Evolutionary conservation across 192 early-diverging fungal species (phyloP), one percentile per base, ranked within the genome.

Genomic region (Rhizoclosmatium globosum): DNA sequence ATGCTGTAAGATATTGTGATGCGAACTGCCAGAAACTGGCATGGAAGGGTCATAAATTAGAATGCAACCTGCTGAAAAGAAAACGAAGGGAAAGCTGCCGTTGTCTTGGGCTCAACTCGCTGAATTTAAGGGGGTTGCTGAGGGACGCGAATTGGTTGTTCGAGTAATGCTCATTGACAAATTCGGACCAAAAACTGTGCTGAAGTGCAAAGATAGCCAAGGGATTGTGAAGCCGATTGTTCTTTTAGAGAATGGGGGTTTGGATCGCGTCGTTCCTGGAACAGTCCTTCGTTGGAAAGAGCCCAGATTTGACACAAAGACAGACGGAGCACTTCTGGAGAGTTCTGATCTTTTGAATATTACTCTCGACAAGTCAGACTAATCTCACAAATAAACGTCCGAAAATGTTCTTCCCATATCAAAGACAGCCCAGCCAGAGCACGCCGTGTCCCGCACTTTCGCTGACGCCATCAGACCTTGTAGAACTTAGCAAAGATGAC

Each of bases 21-120:
- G 38, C 19, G 4, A 21, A 62, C 11, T 62, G 60, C 38, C 60
- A 62, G 21, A 62, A 62, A 39, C 4, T 39, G 15, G 60, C 60
- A 7, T 62, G 60, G 60, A 62, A 62, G 38, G 60, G 21, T 56
- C 53, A 56, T n/a, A 56, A 56, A n/a, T 15, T 15, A n/a, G 60
- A 31, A 62, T 62, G 60, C 60, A 62, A 4, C 21, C 38, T 21
- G 21, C 60, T 39, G 60, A 9, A 7, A 62, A 19, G 60, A 19
- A 19, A 39, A 7, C 23, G 4, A 62, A 62, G 23, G 21, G 38
- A 62, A 9, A 23, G 23, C 60, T 23, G 9, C 23, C 60, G 7
- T 23, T 62, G 60, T 19, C 60, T 19, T 62, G 60, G 60, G 60
- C 60, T 7, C 60, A 62, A 21, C 38, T 62, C 7, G 60, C 7